phyloP scores from a whole-genome alignment of 2,329 filamentous ascomycete species.

The Stagonosporopsis chrysanthemi region DNA sequence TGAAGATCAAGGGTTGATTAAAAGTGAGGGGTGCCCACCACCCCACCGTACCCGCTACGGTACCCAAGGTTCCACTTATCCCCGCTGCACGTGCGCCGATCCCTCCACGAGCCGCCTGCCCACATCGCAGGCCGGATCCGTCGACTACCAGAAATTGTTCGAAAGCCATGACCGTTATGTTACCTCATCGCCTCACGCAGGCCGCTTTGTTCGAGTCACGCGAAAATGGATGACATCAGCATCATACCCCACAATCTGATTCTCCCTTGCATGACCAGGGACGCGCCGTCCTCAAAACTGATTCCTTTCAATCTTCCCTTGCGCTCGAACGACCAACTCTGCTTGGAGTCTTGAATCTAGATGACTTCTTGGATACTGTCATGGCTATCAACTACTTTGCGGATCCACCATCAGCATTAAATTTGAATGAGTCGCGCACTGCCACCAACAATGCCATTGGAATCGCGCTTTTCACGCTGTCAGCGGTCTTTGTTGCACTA shows the following conservation, averaged over 20 bases:
- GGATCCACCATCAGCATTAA: slow-evolving; percentile 27
- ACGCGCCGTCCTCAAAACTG: neutral
- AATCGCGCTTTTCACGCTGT: slow-evolving; percentile 30
- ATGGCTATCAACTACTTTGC: slow-evolving; percentile 23
- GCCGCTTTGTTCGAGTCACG: neutral
- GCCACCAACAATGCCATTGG: slow-evolving; percentile 32
- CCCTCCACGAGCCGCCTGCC: slow-evolving; percentile 5
- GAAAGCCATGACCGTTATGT: neutral
- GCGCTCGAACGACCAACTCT: neutral
- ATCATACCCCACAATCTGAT: neutral
- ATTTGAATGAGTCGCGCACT: slow-evolving; percentile 32
- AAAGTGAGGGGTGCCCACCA: slow-evolving; percentile 4
- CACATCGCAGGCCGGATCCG: slow-evolving; percentile 1
- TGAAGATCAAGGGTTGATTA: neutral
- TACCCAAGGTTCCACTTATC: too few relatives aligned
- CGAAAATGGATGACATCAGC: neutral
- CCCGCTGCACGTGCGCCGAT: neutral
- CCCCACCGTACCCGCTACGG: too few relatives aligned
- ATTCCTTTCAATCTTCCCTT: neutral
- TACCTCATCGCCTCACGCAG: neutral
- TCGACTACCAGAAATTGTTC: neutral
- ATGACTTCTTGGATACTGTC: neutral
- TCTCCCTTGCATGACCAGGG: slow-evolving; percentile 5
- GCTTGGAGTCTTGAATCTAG: neutral
- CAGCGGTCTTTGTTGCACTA: slow-evolving; percentile 29